These are phyloP conservation scores for Acer yangbiense DNA, from an alignment of 345 rosid genomes.

Conservation along the genomic window DNA sequence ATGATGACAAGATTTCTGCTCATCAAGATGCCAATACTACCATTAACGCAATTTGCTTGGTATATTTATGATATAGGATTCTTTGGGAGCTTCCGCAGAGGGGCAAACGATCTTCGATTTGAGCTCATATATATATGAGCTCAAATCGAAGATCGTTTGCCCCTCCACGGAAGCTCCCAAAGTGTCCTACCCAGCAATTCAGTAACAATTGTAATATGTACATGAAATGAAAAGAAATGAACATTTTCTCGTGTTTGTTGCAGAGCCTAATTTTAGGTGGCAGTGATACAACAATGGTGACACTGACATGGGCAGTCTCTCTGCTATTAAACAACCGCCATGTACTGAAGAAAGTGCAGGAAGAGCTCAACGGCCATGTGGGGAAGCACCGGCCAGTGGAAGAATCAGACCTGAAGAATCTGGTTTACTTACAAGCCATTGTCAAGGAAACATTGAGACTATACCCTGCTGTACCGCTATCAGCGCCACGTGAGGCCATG, in stretches of 20 bases:
- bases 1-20: slow-evolving; percentile 34
- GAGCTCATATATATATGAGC: too few relatives aligned
- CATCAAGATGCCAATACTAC: slow-evolving; percentile 43
- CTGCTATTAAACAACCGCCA: slow-evolving; percentile 38
- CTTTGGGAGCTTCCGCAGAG: too few relatives aligned
- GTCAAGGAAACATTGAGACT: slow-evolving; percentile 48
- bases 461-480: slow-evolving; percentile 34
- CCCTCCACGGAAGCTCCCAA: too few relatives aligned
- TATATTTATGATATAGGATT: slow-evolving; percentile 13
- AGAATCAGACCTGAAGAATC: slow-evolving; percentile 40
- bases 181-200: not conserved
- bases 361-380: slow-evolving; percentile 34
- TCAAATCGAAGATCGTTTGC: too few relatives aligned
- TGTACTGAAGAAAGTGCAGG: slow-evolving; percentile 36
- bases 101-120: too few relatives aligned
- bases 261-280: slow-evolving; percentile 59
- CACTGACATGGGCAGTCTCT: slow-evolving; percentile 49
- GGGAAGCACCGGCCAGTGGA: slow-evolving; percentile 40
- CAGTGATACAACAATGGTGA: slow-evolving; percentile 41
- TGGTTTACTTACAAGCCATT: slow-evolving; percentile 41
- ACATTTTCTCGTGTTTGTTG: not conserved
- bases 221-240: not conserved
- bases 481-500: slow-evolving; percentile 29
- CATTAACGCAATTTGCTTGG: slow-evolving; percentile 65
- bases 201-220: not conserved